Evolutionary conservation across 148 eudicot species (phyloP), one percentile per base, ranked within the genome.

Genomic region (Dysphania ambrosioides): DNA sequence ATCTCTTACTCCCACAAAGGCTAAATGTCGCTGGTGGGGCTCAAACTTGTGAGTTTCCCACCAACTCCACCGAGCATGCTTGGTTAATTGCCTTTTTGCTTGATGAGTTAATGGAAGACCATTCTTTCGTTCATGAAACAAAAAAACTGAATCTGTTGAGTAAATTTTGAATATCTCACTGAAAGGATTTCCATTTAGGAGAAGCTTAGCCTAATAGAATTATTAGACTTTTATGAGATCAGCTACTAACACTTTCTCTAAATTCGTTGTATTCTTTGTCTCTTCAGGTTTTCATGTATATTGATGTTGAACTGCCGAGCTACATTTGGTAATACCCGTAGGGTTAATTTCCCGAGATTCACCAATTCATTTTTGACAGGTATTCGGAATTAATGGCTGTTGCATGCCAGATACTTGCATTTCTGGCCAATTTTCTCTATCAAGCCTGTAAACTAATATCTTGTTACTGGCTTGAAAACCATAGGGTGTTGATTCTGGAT

Each of bases 201-300:
- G n/a, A n/a, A n/a, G n/a, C n/a, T n/a, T n/a, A n/a, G n/a, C n/a
- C n/a, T n/a, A n/a, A n/a, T n/a, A n/a, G n/a, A n/a, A n/a, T n/a
- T n/a, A n/a, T n/a, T n/a, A n/a, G 53, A 70, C 21, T 11, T 31
- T 40, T 6, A 1, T 12, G 64, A 60, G 72, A 23, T 49, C 36
- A 49, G 29, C 0, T 71, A 53, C 19, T 31, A 55, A 27, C 38
- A 49, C 19, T 0, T 26, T 8, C 3, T 21, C 18, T 53, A 21
- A 18, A 58, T 3, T 57, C 63, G 57, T 58, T 42, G 27, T 61
- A 5, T 9, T 59, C 34, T 26, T 24, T 51, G 61, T 74, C 47
- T 68, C 71, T 21, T 13, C 82, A 79, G 78, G 82, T 49, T 74
- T 68, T 30, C 58, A 30, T 79, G 70, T 62, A 74, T 55, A 74